Evolutionary conservation across 2,329 filamentous ascomycete genomes (phyloP).

Genomic region (Aspergillus pseudoterreus): DNA sequence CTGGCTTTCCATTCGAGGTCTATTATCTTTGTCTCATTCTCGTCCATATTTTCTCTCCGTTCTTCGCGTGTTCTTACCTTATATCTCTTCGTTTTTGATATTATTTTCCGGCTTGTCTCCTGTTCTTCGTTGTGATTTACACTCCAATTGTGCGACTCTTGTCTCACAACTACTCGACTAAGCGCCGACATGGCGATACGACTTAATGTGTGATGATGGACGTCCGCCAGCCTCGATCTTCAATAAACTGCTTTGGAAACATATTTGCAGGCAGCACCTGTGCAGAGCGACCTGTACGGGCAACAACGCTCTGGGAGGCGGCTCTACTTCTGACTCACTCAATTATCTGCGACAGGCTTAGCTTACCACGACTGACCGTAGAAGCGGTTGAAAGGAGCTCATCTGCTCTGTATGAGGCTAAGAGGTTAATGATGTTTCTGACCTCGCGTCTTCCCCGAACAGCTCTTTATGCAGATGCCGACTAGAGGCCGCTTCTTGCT

Average conservation of each 20-base stretch:
- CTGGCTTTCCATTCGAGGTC: constrained; percentile 8
- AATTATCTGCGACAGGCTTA: too few relatives aligned
- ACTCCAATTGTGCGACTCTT: not conserved
- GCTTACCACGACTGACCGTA: too few relatives aligned
- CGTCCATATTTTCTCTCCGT: constrained; percentile 3
- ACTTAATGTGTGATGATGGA: constrained; percentile 22
- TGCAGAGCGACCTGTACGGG: too few relatives aligned
- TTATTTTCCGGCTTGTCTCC: constrained; percentile 5
- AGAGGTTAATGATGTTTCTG: too few relatives aligned
- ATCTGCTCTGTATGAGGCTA: too few relatives aligned
- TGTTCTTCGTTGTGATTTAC: not conserved
- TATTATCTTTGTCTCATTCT: constrained; percentile 8
- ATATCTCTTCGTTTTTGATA: constrained; percentile 4
- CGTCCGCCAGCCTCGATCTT: constrained; percentile 8
- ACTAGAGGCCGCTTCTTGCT: too few relatives aligned
- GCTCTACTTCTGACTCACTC: too few relatives aligned
- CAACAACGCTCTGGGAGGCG: too few relatives aligned
- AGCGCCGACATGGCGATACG: constrained; percentile 12
- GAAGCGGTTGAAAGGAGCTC: too few relatives aligned
- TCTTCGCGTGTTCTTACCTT: constrained; percentile 6
- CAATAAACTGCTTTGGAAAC: constrained; percentile 17
- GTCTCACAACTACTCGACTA: not conserved
- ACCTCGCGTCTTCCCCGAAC: too few relatives aligned
- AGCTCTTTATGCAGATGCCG: too few relatives aligned
- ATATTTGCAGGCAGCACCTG: not conserved